Evolutionary conservation across 2,329 filamentous ascomycete species (phyloP).

Genomic region (Penicillium crustosum): DNA sequence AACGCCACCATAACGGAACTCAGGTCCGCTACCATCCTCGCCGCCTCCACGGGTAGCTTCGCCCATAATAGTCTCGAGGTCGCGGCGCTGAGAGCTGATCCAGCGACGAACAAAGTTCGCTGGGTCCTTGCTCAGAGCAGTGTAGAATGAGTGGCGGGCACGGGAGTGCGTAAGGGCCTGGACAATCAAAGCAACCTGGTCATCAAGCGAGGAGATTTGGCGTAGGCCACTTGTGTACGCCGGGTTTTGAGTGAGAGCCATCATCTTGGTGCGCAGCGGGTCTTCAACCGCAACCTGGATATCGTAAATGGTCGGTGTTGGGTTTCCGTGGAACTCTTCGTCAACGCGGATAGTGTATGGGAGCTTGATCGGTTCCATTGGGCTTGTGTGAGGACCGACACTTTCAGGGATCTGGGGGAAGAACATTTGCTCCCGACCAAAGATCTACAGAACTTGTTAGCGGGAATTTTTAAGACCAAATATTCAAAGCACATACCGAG

Average conservation of each 20-base stretch:
- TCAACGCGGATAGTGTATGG: slow-evolving; percentile 94
- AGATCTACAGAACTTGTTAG: slow-evolving; percentile 56
- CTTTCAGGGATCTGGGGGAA: slow-evolving; percentile 84
- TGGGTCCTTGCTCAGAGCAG: slow-evolving; percentile 74
- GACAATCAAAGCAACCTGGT: slow-evolving; percentile 78
- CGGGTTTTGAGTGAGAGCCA: slow-evolving; percentile 66
- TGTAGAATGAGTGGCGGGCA: slow-evolving; percentile 86
- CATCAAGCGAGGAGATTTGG: slow-evolving; percentile 74
- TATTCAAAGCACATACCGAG: slow-evolving; percentile 56
- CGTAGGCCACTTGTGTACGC: slow-evolving; percentile 70
- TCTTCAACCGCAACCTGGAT: slow-evolving; percentile 82
- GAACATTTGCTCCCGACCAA: slow-evolving; percentile 72
- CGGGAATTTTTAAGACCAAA: background rate
- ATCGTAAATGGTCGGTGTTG: slow-evolving; percentile 83
- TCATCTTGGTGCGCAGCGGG: slow-evolving; percentile 68
- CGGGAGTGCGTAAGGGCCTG: slow-evolving; percentile 83
- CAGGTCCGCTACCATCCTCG: slow-evolving; percentile 53
- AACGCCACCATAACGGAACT: slow-evolving; percentile 51
- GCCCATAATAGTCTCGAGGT: slow-evolving; percentile 83
- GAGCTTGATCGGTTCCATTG: slow-evolving; percentile 78
- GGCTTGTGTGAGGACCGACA: slow-evolving; percentile 73
- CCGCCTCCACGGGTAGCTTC: slow-evolving; percentile 64
- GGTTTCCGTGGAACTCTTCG: slow-evolving; percentile 71
- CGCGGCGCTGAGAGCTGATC: slow-evolving; percentile 86
- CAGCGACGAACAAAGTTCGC: slow-evolving; percentile 81